A percentile compares a stretch with the other conserved stretches of the same genome.
phyloP scores from a whole-genome alignment of 768 basidiomycete species.

The Phaffia australis region DNA sequence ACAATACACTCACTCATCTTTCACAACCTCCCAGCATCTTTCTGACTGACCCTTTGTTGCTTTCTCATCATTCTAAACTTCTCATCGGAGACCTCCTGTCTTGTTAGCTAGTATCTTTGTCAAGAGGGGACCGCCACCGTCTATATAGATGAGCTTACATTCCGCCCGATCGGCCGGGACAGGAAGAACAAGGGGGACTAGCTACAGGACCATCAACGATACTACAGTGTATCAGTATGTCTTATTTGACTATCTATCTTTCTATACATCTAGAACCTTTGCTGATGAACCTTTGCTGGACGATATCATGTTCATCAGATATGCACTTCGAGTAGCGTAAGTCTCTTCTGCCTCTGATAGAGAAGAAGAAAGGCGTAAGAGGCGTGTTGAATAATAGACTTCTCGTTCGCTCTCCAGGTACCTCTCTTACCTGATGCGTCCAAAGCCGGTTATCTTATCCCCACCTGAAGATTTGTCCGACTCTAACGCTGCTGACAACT shows the following conservation, averaged over 20 bases:
- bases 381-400: not conserved
- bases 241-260: not conserved
- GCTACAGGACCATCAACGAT: slow-evolving; percentile 4
- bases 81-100: too few relatives aligned
- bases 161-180: slow-evolving; percentile 4
- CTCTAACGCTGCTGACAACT: slow-evolving; percentile 57
- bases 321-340: slow-evolving; percentile 74
- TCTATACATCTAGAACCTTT: not conserved
- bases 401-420: slow-evolving; percentile 44
- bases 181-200: not conserved
- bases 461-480: slow-evolving; percentile 44
- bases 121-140: not conserved
- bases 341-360: slow-evolving; percentile 34
- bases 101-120: not conserved
- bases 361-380: not conserved
- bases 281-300: too few relatives aligned
- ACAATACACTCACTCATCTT: too few relatives aligned
- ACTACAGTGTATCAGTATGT: slow-evolving; percentile 22
- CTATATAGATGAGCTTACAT: not conserved
- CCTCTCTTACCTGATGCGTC: slow-evolving; percentile 50
- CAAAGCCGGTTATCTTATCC: slow-evolving; percentile 43
- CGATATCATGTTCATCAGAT: slow-evolving; percentile 43
- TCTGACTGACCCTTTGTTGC: too few relatives aligned
- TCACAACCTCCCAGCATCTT: too few relatives aligned
- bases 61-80: too few relatives aligned